Evolutionary conservation across 2,329 filamentous ascomycete genomes (phyloP).

Genomic region (Exophiala xenobiotica): DNA sequence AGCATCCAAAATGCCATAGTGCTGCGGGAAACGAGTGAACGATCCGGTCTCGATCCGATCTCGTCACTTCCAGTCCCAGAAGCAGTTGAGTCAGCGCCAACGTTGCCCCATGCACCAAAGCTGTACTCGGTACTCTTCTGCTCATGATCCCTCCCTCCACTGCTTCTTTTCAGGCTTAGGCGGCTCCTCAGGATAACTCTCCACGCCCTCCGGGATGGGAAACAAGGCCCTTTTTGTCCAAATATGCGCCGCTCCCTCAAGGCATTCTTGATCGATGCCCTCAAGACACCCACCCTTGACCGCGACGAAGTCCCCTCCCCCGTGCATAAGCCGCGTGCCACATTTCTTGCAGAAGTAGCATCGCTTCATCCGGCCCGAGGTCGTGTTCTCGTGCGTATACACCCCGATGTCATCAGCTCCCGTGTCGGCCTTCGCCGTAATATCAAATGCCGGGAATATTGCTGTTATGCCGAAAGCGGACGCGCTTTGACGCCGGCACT

Average conservation of each 20-base stretch:
- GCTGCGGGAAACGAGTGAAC: no score
- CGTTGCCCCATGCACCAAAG: no score
- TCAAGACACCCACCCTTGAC: slow-evolving; percentile 68
- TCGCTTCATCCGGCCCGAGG: slow-evolving; percentile 57
- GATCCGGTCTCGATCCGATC: no score
- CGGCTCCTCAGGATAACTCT: slow-evolving; percentile 57
- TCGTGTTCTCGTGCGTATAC: slow-evolving; percentile 56
- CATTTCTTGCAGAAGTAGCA: slow-evolving; percentile 68
- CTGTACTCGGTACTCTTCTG: no score
- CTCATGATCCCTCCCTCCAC: background rate
- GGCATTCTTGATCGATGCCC: slow-evolving; percentile 59
- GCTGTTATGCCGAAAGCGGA: slow-evolving; percentile 68
- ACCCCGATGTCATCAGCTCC: slow-evolving; percentile 26
- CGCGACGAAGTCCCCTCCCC: slow-evolving; percentile 60
- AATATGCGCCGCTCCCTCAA: slow-evolving; percentile 63
- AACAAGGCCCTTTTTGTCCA: slow-evolving; percentile 68
- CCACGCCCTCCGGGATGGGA: slow-evolving; percentile 64
- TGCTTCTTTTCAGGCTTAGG: background rate
- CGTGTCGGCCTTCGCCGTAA: slow-evolving; percentile 42
- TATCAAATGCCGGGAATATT: slow-evolving; percentile 65
- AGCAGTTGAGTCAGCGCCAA: no score
- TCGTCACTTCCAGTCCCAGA: no score
- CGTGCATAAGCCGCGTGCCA: slow-evolving; percentile 65
- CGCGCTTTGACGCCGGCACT: slow-evolving; percentile 65
- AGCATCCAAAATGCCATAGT: no score